phyloP scores from a whole-genome alignment of 2,329 filamentous ascomycete species.

The Elsinoe perseae region DNA sequence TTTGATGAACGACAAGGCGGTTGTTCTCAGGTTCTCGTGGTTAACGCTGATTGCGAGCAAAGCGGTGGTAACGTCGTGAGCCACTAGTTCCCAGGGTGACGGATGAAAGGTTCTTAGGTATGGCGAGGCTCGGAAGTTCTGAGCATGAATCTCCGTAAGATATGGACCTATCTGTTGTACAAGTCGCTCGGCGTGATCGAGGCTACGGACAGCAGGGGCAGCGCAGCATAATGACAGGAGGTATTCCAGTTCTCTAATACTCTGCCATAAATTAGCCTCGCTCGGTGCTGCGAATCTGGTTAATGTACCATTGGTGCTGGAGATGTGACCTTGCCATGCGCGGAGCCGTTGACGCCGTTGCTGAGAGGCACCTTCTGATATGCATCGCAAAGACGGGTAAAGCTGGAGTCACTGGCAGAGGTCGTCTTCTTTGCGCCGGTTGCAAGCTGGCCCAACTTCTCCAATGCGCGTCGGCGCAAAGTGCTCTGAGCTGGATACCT shows the following conservation, averaged over 20 bases:
- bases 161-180: constrained; percentile 75
- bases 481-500: constrained; percentile 18
- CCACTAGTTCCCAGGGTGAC: constrained; percentile 79
- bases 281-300: too few relatives aligned
- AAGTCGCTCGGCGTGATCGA: constrained; percentile 68
- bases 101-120: constrained; percentile 76
- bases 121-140: constrained; percentile 70
- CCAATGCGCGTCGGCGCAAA: constrained; percentile 42
- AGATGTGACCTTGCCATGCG: constrained; percentile 18
- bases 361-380: constrained; percentile 18
- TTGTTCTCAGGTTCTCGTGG: constrained; percentile 60
- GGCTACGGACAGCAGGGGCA: constrained; percentile 63
- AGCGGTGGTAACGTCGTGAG: constrained; percentile 69
- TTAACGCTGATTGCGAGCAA: constrained; percentile 72
- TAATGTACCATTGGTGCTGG: constrained; percentile 33
- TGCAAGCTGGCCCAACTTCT: constrained; percentile 44
- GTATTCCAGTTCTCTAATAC: constrained; percentile 83
- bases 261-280: constrained; percentile 49
- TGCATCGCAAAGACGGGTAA: constrained; percentile 37
- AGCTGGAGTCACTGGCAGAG: constrained; percentile 30
- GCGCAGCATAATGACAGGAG: constrained; percentile 87
- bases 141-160: constrained; percentile 73
- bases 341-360: constrained; percentile 21
- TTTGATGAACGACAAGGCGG: constrained; percentile 59
- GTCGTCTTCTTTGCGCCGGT: constrained; percentile 28